Conservation (phyloP, 306 rosid species). For the Oemleria cerasiformis region DNA sequence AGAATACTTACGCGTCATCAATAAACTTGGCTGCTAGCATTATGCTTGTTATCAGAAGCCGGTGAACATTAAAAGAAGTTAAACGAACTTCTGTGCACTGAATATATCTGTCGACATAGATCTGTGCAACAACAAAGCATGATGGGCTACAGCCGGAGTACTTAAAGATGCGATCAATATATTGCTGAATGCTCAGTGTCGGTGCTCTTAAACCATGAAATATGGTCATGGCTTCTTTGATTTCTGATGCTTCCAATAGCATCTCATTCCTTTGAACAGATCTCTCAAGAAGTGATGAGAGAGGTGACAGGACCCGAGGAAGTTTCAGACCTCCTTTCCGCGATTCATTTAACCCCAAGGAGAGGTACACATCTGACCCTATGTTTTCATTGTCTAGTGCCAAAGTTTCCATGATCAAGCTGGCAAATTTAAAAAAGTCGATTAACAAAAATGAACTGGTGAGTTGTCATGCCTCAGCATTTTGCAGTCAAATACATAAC, state of each 20-base stretch:
- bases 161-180: slow-evolving; percentile 83
- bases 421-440: slow-evolving; percentile 39
- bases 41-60: slow-evolving; percentile 82
- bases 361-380: slow-evolving; percentile 51
- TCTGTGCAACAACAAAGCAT: slow-evolving; percentile 75
- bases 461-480: not conserved
- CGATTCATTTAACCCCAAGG: slow-evolving; percentile 59
- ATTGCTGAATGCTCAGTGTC: slow-evolving; percentile 60
- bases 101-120: slow-evolving; percentile 75
- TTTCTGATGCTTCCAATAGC: slow-evolving; percentile 45
- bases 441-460: not conserved
- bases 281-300: slow-evolving; percentile 76
- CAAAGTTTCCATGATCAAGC: slow-evolving; percentile 68
- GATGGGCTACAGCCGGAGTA: slow-evolving; percentile 95
- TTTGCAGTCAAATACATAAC: not conserved
- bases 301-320: slow-evolving; percentile 77
- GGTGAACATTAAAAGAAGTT: slow-evolving; percentile 84
- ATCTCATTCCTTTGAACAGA: slow-evolving; percentile 64
- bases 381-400: slow-evolving; percentile 45
- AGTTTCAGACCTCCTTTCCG: slow-evolving; percentile 56
- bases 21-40: slow-evolving; percentile 93
- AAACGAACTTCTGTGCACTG: slow-evolving; percentile 50
- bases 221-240: slow-evolving; percentile 53
- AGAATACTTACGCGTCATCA: slow-evolving; percentile 77
- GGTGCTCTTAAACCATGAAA: slow-evolving; percentile 90